phyloP scores from a whole-genome alignment of 306 rosid species.

The Urtica urens region DNA sequence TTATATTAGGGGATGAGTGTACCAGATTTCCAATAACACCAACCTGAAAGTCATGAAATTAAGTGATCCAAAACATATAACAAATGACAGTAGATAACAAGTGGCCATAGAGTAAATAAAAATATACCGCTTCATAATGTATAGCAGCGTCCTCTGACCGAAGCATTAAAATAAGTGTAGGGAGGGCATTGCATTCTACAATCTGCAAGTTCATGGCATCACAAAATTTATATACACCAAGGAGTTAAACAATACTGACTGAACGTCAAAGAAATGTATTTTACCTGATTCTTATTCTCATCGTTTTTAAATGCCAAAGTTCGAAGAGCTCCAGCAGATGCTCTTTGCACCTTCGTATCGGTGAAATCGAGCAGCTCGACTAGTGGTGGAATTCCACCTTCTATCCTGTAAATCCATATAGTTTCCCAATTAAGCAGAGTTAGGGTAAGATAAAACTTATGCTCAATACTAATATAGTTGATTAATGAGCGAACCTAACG shows the following conservation, averaged over 20 bases:
- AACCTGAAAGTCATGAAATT: slow-evolving; percentile 54
- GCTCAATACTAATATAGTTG: background rate
- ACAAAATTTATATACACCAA: slow-evolving; percentile 5
- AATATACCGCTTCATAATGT: slow-evolving; percentile 81
- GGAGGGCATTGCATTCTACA: slow-evolving; percentile 97
- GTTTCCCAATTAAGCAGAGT: slow-evolving; percentile 12
- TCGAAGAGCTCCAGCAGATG: slow-evolving; percentile 94
- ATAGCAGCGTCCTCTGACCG: slow-evolving; percentile 92
- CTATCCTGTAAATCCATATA: slow-evolving; percentile 51
- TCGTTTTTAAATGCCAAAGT: slow-evolving; percentile 93
- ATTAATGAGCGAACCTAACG: slow-evolving; percentile 62
- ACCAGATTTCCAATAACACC: slow-evolving; percentile 98
- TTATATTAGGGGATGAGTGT: slow-evolving; percentile 91
- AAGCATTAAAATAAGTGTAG: slow-evolving; percentile 91
- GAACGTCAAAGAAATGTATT: slow-evolving; percentile 10
- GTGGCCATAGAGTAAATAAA: background rate
- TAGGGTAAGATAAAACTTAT: slow-evolving; percentile 1
- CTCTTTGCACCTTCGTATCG: slow-evolving; percentile 93
- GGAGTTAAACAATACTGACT: slow-evolving; percentile 7
- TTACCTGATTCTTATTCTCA: slow-evolving; percentile 92
- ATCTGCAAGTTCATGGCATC: slow-evolving; percentile 48
- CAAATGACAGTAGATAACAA: slow-evolving; percentile 13
- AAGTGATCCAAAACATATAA: slow-evolving; percentile 16
- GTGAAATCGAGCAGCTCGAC: slow-evolving; percentile 81
- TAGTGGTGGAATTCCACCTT: slow-evolving; percentile 97